Evolutionary conservation across 2,329 filamentous ascomycete species (phyloP).

Genomic region (Aspergillus flavus): DNA sequence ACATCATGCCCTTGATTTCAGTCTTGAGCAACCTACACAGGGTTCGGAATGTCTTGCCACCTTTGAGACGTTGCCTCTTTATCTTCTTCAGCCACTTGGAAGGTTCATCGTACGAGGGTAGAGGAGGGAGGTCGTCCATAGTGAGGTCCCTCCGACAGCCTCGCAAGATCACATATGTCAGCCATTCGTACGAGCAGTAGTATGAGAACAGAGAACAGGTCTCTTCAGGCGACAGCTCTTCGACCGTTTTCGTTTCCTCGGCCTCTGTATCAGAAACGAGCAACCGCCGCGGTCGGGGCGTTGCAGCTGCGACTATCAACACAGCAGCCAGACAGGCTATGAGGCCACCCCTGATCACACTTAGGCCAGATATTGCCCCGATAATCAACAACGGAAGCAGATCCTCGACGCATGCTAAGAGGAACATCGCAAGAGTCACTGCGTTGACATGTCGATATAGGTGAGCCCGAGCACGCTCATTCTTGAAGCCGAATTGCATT

Average conservation of each 20-base stretch:
- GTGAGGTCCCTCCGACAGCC: constrained; percentile 32
- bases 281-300: constrained; percentile 23
- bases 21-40: constrained; percentile 28
- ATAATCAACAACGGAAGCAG: constrained; percentile 30
- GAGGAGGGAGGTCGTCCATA: constrained; percentile 35
- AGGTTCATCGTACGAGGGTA: constrained; percentile 35
- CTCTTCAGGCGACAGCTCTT: constrained; percentile 31
- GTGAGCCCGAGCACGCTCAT: constrained; percentile 11
- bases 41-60: constrained; percentile 30
- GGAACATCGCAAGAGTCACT: constrained; percentile 17
- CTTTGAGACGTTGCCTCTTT: constrained; percentile 26
- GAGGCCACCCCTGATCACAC: constrained; percentile 19
- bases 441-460: constrained; percentile 31
- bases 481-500: constrained; percentile 20
- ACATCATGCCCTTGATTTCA: constrained; percentile 30
- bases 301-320: constrained; percentile 18
- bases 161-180: constrained; percentile 33
- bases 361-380: constrained; percentile 21
- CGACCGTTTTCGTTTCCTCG: constrained; percentile 8
- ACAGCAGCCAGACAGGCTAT: constrained; percentile 21
- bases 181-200: constrained; percentile 38
- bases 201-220: constrained; percentile 37
- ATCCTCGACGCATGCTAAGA: constrained; percentile 25
- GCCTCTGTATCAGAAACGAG: constrained; percentile 22
- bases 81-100: constrained; percentile 29